These are phyloP conservation scores for Ascoidea rubescens DNA, from an alignment of 805 yeast species.

Conservation along the genomic window DNA sequence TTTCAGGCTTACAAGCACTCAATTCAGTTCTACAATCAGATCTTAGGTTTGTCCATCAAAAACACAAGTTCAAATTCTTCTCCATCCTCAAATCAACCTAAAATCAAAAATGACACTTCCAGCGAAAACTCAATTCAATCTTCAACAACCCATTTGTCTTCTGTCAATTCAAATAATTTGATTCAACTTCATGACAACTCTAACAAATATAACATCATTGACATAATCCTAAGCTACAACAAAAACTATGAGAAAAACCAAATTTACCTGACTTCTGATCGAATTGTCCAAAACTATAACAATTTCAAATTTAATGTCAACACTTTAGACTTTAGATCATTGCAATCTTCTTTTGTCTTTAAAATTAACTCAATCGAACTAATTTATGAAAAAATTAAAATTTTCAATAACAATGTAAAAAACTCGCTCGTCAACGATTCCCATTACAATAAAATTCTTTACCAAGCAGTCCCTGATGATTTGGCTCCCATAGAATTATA, in stretches of 20 bases:
- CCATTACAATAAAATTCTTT: conserved; percentile 16
- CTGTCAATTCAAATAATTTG: no score
- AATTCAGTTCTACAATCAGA: no score
- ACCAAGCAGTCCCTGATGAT: conserved; percentile 58
- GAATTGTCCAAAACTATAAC: no score
- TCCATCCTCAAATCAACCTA: neutral
- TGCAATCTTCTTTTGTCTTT: conserved; percentile 30
- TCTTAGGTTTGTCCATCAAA: neutral
- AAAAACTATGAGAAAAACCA: neutral
- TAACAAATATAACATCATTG: no score
- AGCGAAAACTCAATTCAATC: no score
- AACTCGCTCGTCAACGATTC: conserved; percentile 14
- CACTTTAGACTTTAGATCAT: conserved; percentile 34
- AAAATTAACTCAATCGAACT: conserved; percentile 25
- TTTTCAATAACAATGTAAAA: conserved; percentile 18
- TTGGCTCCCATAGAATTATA: conserved; percentile 65
- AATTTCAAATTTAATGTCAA: no score
- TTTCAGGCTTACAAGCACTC: neutral
- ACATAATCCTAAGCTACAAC: no score
- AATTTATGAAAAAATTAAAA: neutral
- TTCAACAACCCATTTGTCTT: no score
- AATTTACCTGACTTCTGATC: neutral
- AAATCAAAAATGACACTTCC: no score
- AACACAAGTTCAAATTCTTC: conserved; percentile 6
- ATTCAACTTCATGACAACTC: no score